Evolutionary conservation across 331 rosid species (phyloP).

Genomic region (Dryas integrifolia): DNA sequence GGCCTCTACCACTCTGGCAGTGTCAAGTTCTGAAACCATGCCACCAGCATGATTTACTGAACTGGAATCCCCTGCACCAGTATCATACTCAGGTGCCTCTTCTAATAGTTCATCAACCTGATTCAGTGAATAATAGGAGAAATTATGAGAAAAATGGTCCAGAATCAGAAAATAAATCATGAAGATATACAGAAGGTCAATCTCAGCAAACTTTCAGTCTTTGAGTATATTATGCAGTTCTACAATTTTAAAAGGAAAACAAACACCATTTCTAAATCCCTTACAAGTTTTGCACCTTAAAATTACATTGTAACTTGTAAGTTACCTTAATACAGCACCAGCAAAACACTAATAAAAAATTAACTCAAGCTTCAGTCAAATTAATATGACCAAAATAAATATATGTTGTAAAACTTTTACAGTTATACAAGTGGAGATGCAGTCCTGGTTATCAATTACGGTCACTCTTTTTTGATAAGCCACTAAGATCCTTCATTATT

Average conservation of each 20-base stretch:
- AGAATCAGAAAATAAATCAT: not conserved
- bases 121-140: constrained; percentile 13
- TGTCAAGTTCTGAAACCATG: constrained; percentile 15
- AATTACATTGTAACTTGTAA: not conserved
- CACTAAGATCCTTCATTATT: not conserved
- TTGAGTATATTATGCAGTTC: not conserved
- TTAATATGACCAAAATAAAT: no score
- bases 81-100: constrained; percentile 26
- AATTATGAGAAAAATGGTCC: constrained; percentile 17
- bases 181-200: constrained; percentile 6
- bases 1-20: constrained; percentile 13
- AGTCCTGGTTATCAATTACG: no score
- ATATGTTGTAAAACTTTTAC: not conserved
- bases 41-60: constrained; percentile 26
- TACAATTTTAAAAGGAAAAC: constrained; percentile 9
- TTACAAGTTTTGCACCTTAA: not conserved
- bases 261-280: not conserved
- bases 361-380: no score
- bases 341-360: no score
- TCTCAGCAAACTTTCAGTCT: constrained; percentile 7
- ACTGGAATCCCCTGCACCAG: constrained; percentile 30
- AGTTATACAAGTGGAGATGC: not conserved
- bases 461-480: no score
- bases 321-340: not conserved
- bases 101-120: constrained; percentile 57